These are phyloP conservation scores for Pseudopyricularia javanii DNA, from an alignment of 2,329 filamentous ascomycete species.

Conservation along the genomic window DNA sequence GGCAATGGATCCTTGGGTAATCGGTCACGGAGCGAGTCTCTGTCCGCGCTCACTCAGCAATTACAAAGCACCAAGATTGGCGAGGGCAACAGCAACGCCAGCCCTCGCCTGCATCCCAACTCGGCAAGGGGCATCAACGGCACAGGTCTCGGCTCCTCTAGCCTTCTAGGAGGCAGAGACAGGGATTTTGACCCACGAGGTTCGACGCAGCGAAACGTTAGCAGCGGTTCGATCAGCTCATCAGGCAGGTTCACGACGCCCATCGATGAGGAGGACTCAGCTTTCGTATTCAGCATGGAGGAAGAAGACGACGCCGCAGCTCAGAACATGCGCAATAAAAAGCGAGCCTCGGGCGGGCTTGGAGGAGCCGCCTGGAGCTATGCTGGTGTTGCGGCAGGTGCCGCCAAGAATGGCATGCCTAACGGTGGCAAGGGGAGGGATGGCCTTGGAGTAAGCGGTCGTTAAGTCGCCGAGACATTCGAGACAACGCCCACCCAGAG, in stretches of 20 bases:
- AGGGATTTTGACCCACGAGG: constrained; percentile 24
- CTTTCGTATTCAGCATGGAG: constrained; percentile 56
- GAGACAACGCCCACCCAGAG: no score
- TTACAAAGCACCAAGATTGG: constrained; percentile 46
- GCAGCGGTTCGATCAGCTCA: constrained; percentile 44
- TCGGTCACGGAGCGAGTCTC: constrained; percentile 34
- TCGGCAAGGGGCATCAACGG: constrained; percentile 28
- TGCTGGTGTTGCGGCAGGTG: constrained; percentile 13
- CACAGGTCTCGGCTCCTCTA: constrained; percentile 11
- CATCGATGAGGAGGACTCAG: constrained; percentile 52
- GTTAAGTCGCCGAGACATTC: not conserved
- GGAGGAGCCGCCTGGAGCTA: constrained; percentile 19
- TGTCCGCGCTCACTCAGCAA: constrained; percentile 49
- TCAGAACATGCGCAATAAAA: constrained; percentile 2
- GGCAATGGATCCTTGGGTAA: not conserved
- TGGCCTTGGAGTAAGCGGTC: not conserved
- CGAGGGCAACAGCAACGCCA: constrained; percentile 28
- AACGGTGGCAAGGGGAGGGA: constrained; percentile 1
- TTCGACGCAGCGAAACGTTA: constrained; percentile 42
- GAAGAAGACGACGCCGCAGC: constrained; percentile 41
- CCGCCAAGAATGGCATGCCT: not conserved
- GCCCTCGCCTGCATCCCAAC: constrained; percentile 38
- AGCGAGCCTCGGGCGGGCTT: constrained; percentile 4
- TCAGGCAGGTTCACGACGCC: constrained; percentile 49
- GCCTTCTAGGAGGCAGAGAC: constrained; percentile 19